phyloP scores from a whole-genome alignment of 2,329 filamentous ascomycete genomes.

The Penicillium glabrum region DNA sequence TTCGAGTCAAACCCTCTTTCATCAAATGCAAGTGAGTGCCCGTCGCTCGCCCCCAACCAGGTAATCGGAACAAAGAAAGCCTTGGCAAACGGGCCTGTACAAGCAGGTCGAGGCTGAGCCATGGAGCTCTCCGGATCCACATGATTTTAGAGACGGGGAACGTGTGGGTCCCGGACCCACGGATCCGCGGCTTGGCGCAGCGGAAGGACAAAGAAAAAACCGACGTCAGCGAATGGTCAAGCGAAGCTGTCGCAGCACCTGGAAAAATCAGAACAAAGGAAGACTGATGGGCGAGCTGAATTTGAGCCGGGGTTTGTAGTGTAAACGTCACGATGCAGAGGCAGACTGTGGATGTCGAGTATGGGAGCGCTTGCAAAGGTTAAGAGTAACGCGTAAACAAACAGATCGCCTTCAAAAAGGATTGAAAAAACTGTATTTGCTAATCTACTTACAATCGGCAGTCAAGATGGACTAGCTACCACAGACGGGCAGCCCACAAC shows the following conservation, averaged over 20 bases:
- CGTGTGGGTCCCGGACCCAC: not conserved
- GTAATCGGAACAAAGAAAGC: not conserved
- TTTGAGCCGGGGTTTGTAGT: not conserved
- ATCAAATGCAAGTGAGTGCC: not conserved
- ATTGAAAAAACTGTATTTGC: no score
- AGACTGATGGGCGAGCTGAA: not conserved
- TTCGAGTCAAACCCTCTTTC: not conserved
- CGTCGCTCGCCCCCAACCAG: not conserved
- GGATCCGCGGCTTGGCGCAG: not conserved
- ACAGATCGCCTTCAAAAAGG: no score
- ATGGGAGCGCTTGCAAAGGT: no score
- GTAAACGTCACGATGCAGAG: not conserved
- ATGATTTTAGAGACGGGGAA: not conserved
- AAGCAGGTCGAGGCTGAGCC: not conserved
- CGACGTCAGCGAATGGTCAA: not conserved
- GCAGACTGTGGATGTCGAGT: not conserved
- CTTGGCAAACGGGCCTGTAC: not conserved
- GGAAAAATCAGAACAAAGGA: not conserved
- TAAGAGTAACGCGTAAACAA: not conserved
- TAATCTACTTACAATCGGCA: no score
- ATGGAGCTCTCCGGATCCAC: not conserved
- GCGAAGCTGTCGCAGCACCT: not conserved
- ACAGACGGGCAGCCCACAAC: no score
- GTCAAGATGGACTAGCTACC: no score
- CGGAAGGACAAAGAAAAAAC: not conserved